Evolutionary conservation across 441 rosid species (phyloP), one percentile per base, ranked within the genome.

Genomic region (Jatropha podagrica): DNA sequence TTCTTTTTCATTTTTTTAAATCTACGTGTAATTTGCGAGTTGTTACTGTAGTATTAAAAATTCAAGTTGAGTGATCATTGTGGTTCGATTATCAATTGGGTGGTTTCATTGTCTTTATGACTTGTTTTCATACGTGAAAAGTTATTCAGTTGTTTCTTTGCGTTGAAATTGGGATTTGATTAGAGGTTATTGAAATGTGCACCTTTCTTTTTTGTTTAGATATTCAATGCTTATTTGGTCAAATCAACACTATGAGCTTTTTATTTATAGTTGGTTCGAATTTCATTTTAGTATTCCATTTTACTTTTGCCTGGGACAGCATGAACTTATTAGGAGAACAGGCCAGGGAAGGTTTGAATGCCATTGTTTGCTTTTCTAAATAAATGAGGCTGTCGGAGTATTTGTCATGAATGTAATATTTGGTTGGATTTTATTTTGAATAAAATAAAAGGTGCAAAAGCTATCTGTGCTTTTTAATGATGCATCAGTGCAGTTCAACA

Each of bases 181-280:
- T 71, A 40, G 40, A 46, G 49, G 55, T 41, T 62, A 9, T 74
- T 70, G 27, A 51, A 75, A 76, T 55, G 49, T 46, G 58, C 46
- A 26, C 37, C 40, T 7, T 23, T 26, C 32, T 23, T 58, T 8
- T 51, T 11, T 27, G 26, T 0, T 69, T 7, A 3, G 15, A 10
- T 32, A 75, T 46, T 75, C 26, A 37, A 46, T 59, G 60, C 52
- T 7, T 48, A n/a, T 15, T 75, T 59, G 40, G 46, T 40, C 61
- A 15, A 32, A 60, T 48, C 38, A 37, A 59, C 48, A 3, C 32
- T 40, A n/a, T 68, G 38, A 48, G 46, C 62, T 67, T 48, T 46
- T 11, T 55, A 42, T n/a, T 64, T 49, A 17, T 37, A 37, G 62
- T 56, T 70, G 64, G 51, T 40, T 15, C 37, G n/a, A n/a, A 18